Conservation (phyloP, 768 basidiomycete species). For the Leccinum olivaceopallidum region DNA sequence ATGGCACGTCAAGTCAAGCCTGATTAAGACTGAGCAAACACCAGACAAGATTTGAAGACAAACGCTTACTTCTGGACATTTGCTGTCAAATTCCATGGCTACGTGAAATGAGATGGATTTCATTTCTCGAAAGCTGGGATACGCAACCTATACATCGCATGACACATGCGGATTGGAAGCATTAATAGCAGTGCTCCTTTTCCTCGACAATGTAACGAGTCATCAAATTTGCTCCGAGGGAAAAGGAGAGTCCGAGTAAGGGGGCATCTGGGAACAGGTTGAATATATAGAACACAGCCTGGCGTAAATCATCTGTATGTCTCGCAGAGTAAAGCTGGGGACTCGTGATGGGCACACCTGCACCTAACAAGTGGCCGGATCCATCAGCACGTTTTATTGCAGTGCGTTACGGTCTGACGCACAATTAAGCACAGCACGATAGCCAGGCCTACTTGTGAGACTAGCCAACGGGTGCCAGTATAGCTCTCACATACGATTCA, state of each 20-base stretch:
- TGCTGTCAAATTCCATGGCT: slow-evolving; percentile 52
- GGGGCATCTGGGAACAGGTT: slow-evolving; percentile 75
- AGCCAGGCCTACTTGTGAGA: slow-evolving; percentile 82
- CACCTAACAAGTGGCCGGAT: slow-evolving; percentile 50
- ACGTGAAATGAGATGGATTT: slow-evolving; percentile 12
- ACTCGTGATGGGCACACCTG: slow-evolving; percentile 80
- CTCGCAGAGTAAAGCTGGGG: slow-evolving; percentile 86
- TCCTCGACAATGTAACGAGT: slow-evolving; percentile 90
- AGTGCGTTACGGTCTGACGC: slow-evolving; percentile 32
- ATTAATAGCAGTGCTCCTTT: slow-evolving; percentile 36
- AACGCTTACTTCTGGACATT: slow-evolving; percentile 37
- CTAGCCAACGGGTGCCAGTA: slow-evolving; percentile 68
- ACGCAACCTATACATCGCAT: slow-evolving; percentile 66
- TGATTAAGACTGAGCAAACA: slow-evolving; percentile 28
- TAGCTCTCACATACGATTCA: slow-evolving; percentile 85
- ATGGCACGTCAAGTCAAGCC: slow-evolving; percentile 55
- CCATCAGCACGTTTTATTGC: slow-evolving; percentile 16
- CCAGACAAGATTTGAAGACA: slow-evolving; percentile 10
- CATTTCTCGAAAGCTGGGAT: slow-evolving; percentile 11
- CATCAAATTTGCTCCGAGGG: slow-evolving; percentile 56
- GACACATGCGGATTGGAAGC: slow-evolving; percentile 64
- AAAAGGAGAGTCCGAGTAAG: slow-evolving; percentile 87
- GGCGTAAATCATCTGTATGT: slow-evolving; percentile 86
- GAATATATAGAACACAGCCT: slow-evolving; percentile 75
- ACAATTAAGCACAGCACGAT: slow-evolving; percentile 90